phyloP scores from a whole-genome alignment of 2,329 filamentous ascomycete genomes.

The Clarireedia hainanense region DNA sequence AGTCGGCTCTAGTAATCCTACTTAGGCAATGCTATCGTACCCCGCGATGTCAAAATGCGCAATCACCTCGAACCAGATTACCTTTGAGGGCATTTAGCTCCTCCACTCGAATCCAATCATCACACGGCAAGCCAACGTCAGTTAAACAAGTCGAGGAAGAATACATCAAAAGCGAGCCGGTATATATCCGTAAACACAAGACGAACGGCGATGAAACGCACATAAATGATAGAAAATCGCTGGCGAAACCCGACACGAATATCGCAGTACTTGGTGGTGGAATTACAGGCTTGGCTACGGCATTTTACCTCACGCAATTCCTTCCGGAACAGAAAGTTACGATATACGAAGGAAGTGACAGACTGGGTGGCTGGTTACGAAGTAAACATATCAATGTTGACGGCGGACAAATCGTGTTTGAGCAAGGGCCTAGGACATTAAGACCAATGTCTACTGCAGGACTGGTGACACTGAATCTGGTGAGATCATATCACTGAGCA shows the following conservation, averaged over 20 bases:
- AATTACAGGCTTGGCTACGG: slow-evolving; percentile 71
- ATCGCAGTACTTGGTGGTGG: slow-evolving; percentile 73
- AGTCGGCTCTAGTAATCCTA: slow-evolving; percentile 22
- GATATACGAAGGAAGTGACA: slow-evolving; percentile 64
- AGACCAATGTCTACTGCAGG: slow-evolving; percentile 20
- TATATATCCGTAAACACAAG: too few relatives aligned
- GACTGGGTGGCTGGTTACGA: slow-evolving; percentile 77
- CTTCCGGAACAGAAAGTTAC: slow-evolving; percentile 66
- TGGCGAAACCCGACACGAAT: neutral
- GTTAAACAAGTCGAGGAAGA: neutral
- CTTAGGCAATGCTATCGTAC: slow-evolving; percentile 21
- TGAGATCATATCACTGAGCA: slow-evolving; percentile 4
- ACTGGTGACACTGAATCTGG: slow-evolving; percentile 20
- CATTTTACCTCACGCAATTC: slow-evolving; percentile 66
- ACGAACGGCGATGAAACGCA: too few relatives aligned
- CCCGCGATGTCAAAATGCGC: slow-evolving; percentile 16
- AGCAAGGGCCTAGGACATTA: slow-evolving; percentile 64
- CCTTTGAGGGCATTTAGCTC: slow-evolving; percentile 2
- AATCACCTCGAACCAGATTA: neutral
- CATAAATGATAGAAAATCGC: neutral
- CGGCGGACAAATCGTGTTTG: slow-evolving; percentile 63
- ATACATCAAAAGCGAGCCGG: too few relatives aligned
- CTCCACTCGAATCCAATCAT: neutral
- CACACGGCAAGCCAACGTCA: neutral
- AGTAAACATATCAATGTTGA: slow-evolving; percentile 54